These are phyloP conservation scores for Blastomyces parvus DNA, from an alignment of 2,329 filamentous ascomycete genomes.

Conservation along the genomic window DNA sequence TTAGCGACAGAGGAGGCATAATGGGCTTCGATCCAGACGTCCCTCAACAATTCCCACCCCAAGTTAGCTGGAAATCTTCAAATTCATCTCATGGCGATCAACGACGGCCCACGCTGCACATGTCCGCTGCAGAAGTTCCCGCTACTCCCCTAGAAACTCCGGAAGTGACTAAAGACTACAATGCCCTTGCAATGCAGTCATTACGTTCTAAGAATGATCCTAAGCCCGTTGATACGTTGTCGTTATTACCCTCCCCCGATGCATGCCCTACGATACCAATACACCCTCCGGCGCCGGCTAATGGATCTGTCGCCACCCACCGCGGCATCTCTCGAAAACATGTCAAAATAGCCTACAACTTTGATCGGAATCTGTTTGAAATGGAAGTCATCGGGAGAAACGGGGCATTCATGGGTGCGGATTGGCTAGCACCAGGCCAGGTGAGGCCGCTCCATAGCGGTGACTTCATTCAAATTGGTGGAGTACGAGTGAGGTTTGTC, in stretches of 20 bases:
- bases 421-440: conserved; percentile 40
- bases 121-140: conserved; percentile 13
- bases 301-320: conserved; percentile 41
- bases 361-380: conserved; percentile 47
- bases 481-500: conserved; percentile 48
- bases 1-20: conserved; percentile 49
- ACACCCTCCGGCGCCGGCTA: conserved; percentile 43
- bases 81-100: conserved; percentile 39
- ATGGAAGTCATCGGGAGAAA: conserved; percentile 52
- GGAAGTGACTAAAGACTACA: conserved; percentile 34
- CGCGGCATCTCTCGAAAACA: conserved; percentile 55
- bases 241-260: conserved; percentile 42
- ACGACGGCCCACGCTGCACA: conserved; percentile 22
- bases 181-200: conserved; percentile 39
- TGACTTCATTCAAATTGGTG: conserved; percentile 50
- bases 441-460: conserved; percentile 45
- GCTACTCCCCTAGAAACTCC: conserved; percentile 10
- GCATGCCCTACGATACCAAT: conserved; percentile 51
- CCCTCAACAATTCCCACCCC: conserved; percentile 31
- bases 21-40: conserved; percentile 41
- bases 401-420: conserved; percentile 47
- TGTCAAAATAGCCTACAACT: conserved; percentile 52
- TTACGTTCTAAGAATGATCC: conserved; percentile 30
- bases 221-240: conserved; percentile 39
- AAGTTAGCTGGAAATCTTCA: conserved; percentile 41